Base-by-base conservation (phyloP, 2,329 filamentous ascomycete species). In the Boeremia exigua region DNA sequence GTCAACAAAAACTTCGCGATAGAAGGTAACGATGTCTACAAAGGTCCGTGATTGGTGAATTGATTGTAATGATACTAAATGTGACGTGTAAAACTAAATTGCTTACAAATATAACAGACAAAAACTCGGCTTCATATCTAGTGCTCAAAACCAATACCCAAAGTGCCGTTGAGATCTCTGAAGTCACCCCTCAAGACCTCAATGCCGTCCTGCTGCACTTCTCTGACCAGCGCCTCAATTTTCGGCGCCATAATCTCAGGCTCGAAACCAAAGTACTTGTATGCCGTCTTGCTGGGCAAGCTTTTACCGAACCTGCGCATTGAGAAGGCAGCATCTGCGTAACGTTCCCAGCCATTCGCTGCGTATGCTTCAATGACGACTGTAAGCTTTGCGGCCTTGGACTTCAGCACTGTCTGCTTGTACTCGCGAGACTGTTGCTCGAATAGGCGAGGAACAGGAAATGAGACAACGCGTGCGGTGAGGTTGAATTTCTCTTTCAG, bases 351-450 rank as follows among this genome's bases (percentile, higher is more conserved):
- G 1, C 82, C 82, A 58, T 81, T 80, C 4, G 78, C 74, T 1
- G 80, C 78, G 63, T 85, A 86, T 1, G 83, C 81, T 67, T 88
- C 86, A 40, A 87, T 81, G 4, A 85, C 81, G 15, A 88, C 81
- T 1, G 75, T 69, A 0, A 81, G 80, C 0, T 76, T 73, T 38
- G 77, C 76, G 1, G 55, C 61, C 60, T 74, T 70, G 14, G 75
- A 70, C 36, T 71, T 70, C 23, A 85, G 71, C 0, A 81, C 77
- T 1, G 74, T 57, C 1, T 78, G 74, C 62, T 74, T 77, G 62
- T 82, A 82, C 36, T 77, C 71, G 9, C 71, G 52, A 0, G 68
- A 56, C 60, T 82, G 79, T 30, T 72, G 59, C 54, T 81, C 78
- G 59, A 82, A 82, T 14, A 81, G 60, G 0, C 77, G 69, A 55